These are phyloP conservation scores for Micromonas pusilla DNA, from an alignment of 139 green algal genomes.

Conservation along the genomic window DNA sequence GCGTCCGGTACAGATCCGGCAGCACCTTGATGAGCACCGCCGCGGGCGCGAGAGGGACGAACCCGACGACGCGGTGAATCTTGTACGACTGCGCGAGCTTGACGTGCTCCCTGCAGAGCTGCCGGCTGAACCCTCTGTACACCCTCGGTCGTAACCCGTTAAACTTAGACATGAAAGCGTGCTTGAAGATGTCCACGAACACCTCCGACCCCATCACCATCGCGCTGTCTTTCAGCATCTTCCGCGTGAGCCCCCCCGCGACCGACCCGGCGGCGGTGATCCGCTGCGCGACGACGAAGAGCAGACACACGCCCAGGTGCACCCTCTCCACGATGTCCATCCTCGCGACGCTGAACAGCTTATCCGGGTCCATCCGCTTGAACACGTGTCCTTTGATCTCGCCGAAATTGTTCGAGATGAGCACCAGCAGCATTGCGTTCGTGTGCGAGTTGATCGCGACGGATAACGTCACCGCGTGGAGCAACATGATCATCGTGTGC, in stretches of 20 bases:
- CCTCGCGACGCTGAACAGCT: conserved; percentile 39
- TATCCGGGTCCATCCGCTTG: conserved; percentile 46
- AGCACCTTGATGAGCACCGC: conserved; percentile 19
- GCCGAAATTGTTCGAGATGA: conserved; percentile 53
- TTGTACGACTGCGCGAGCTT: conserved; percentile 24
- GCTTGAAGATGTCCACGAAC: conserved; percentile 51
- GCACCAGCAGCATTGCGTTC: conserved; percentile 43
- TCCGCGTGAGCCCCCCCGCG: neutral
- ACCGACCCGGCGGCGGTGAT: conserved; percentile 13
- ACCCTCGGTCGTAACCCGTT: conserved; percentile 44
- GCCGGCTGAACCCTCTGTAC: conserved; percentile 41
- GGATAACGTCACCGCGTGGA: conserved; percentile 48
- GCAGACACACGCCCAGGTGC: conserved; percentile 35
- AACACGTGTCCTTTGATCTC: conserved; percentile 55
- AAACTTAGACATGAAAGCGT: conserved; percentile 52
- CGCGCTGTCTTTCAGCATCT: conserved; percentile 1
- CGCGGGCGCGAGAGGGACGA: conserved; percentile 32
- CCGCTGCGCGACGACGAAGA: conserved; percentile 40
- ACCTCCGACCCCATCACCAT: conserved; percentile 40
- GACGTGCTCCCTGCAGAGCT: conserved; percentile 38
- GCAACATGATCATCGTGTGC: conserved; percentile 42
- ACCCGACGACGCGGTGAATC: conserved; percentile 29
- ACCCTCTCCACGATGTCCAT: conserved; percentile 45
- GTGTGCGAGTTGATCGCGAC: conserved; percentile 49
- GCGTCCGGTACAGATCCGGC: conserved; percentile 1